Percentiles rank a stretch among this genome's conserved stretches.
phyloP scores from a whole-genome alignment of 2,329 filamentous ascomycete genomes.

The Peltaster fructicola region DNA sequence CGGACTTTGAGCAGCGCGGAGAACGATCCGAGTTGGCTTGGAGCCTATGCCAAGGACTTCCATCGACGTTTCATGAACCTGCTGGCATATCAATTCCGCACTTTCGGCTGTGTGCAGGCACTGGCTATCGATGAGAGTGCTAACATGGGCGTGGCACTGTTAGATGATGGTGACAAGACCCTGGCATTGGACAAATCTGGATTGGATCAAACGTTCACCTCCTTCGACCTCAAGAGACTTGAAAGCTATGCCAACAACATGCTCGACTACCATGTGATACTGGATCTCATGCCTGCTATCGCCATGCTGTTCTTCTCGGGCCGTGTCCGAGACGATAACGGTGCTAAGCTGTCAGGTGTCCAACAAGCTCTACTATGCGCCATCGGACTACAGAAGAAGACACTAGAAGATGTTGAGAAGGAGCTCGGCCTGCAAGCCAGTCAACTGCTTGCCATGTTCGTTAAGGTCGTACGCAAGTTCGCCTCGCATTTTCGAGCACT shows the following conservation, averaged over 20 bases:
- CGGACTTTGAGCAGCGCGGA: slow-evolving; percentile 47
- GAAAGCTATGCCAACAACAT: slow-evolving; percentile 94
- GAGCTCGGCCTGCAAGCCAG: slow-evolving; percentile 58
- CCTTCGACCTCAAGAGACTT: slow-evolving; percentile 86
- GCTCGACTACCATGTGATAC: slow-evolving; percentile 92
- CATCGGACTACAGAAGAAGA: slow-evolving; percentile 79
- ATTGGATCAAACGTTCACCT: slow-evolving; percentile 62
- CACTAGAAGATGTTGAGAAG: slow-evolving; percentile 59
- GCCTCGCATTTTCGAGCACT: slow-evolving; percentile 59
- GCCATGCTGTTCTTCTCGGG: slow-evolving; percentile 74
- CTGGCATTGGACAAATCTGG: slow-evolving; percentile 51
- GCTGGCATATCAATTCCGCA: slow-evolving; percentile 79
- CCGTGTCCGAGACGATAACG: slow-evolving; percentile 32
- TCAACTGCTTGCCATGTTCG: slow-evolving; percentile 89
- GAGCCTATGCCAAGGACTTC: slow-evolving; percentile 82
- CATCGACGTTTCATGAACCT: slow-evolving; percentile 82
- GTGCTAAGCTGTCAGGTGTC: slow-evolving; percentile 57
- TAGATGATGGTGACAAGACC: slow-evolving; percentile 36
- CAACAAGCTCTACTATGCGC: slow-evolving; percentile 80
- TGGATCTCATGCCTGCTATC: slow-evolving; percentile 76
- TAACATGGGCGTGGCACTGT: slow-evolving; percentile 44
- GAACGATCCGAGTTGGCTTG: slow-evolving; percentile 67
- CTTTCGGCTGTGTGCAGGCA: slow-evolving; percentile 60
- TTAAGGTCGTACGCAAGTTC: slow-evolving; percentile 85
- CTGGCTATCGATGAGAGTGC: slow-evolving; percentile 81